Evolutionary conservation across 2,329 filamentous ascomycete species (phyloP), one percentile per base, ranked within the genome.

Genomic region (Fusarium irregulare): DNA sequence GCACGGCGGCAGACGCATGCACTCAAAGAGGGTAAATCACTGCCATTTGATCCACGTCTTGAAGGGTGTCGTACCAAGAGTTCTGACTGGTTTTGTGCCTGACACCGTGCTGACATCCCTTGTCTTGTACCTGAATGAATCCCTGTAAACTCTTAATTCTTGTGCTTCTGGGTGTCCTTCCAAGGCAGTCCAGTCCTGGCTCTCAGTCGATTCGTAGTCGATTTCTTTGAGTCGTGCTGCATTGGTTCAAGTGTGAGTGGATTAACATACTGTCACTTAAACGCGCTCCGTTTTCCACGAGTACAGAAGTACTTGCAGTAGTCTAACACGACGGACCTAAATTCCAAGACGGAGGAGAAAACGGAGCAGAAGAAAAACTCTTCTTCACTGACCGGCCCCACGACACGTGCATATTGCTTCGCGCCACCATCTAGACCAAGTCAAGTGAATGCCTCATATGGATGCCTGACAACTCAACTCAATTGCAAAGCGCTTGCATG

Each of bases 1-100:
- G 48, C 57, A 72, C 41, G 34, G 62, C 64, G 54, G 65, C 64
- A 70, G 63, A 74, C 62, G 73, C 73, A 75, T 54, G 62, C 73
- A 75, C 73, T 75, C 73, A 72, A 73, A 54, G 48, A 54, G 60
- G 48, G 48, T 51, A n/a, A 34, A 25, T 40, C 41, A 60, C 55
- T 37, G 41, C 53, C 63, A 51, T 44, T 23, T 50, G 18, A 40
- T 55, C 41, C 60, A 48, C 37, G 57, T 25, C 13, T 46, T 48
- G 46, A 44, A 66, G 60, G 56, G 68, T 71, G 68, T 48, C 61
- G 41, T 20, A 63, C 21, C 27, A 20, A 60, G 57, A 55, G 23
- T 44, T 51, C 47, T 66, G 47, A 74, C 60, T 75, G 68, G 72
- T 49, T 46, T 54, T 61, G 60, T 73, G 59, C 62, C 68, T 56